Evolutionary conservation across 805 yeast species (phyloP).

Genomic region (Saccharomycopsis capsularis): DNA sequence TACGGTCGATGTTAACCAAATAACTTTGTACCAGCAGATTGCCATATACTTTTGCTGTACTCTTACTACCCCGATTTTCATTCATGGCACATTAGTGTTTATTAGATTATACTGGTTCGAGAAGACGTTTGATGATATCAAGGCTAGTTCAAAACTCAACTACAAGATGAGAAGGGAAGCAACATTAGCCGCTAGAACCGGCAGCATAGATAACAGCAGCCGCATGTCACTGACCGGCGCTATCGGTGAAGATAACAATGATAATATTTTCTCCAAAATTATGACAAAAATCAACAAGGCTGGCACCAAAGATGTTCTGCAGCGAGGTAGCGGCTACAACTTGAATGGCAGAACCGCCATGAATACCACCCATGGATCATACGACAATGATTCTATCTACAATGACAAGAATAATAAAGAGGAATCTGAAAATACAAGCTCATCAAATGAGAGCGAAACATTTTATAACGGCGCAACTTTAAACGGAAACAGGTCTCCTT

Average conservation of each 20-base stretch:
- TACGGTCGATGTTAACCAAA: constrained; percentile 59
- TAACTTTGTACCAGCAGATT: constrained; percentile 75
- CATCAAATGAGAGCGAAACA: neutral
- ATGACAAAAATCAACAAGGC: too few relatives aligned
- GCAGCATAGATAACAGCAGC: constrained; percentile 1
- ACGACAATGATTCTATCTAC: neutral
- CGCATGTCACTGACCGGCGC: too few relatives aligned
- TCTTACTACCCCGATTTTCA: constrained; percentile 79
- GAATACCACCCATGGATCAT: too few relatives aligned
- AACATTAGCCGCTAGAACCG: constrained; percentile 52
- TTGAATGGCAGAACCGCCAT: too few relatives aligned
- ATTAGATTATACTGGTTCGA: constrained; percentile 86
- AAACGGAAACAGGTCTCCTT: neutral
- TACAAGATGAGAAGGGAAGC: constrained; percentile 77
- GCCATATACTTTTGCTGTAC: constrained; percentile 54
- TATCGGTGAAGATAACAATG: too few relatives aligned
- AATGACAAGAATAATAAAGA: neutral
- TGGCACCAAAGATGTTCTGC: too few relatives aligned
- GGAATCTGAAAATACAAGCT: neutral
- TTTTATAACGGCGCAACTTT: neutral
- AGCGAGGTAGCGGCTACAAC: too few relatives aligned
- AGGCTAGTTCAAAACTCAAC: constrained; percentile 66
- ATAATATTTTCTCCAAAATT: too few relatives aligned
- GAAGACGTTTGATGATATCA: constrained; percentile 76
- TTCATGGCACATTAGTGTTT: constrained; percentile 72